Conservation (phyloP, 768 basidiomycete genomes). For the Tephrocybe sp. region DNA sequence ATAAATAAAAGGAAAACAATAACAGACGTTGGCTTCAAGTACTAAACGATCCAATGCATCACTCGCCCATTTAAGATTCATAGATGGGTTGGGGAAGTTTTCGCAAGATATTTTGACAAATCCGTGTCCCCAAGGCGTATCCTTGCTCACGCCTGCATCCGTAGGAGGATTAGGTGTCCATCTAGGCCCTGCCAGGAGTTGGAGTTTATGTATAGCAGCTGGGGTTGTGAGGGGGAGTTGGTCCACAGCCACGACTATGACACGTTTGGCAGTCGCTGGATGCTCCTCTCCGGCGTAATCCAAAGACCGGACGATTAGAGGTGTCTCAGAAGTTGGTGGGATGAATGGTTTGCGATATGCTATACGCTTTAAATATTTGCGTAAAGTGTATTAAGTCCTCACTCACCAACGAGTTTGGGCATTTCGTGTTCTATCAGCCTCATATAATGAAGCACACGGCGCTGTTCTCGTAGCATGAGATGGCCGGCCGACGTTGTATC, state of each 20-base stretch:
- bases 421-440: slow-evolving; percentile 88
- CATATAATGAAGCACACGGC: slow-evolving; percentile 74
- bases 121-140: slow-evolving; percentile 61
- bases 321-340: slow-evolving; percentile 57
- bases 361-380: slow-evolving; percentile 27
- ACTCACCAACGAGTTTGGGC: slow-evolving; percentile 72
- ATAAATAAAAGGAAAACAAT: background rate
- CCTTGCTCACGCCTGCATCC: slow-evolving; percentile 58
- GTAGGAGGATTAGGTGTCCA: slow-evolving; percentile 78
- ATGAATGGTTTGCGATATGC: slow-evolving; percentile 82
- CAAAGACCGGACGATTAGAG: slow-evolving; percentile 71
- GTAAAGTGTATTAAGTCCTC: background rate
- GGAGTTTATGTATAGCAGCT: slow-evolving; percentile 79
- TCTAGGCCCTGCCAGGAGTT: slow-evolving; percentile 84
- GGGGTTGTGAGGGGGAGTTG: slow-evolving; percentile 63
- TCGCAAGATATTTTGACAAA: slow-evolving; percentile 92
- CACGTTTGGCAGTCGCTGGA: slow-evolving; percentile 69
- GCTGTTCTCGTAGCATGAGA: slow-evolving; percentile 69
- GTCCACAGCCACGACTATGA: slow-evolving; percentile 73
- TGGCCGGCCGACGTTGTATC: slow-evolving; percentile 76
- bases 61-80: slow-evolving; percentile 95
- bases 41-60: slow-evolving; percentile 81
- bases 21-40: slow-evolving; percentile 81
- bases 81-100: slow-evolving; percentile 73
- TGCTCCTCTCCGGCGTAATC: slow-evolving; percentile 79